Conservation (phyloP, 2,329 filamentous ascomycete species). For the Colletotrichum endophyticum region DNA sequence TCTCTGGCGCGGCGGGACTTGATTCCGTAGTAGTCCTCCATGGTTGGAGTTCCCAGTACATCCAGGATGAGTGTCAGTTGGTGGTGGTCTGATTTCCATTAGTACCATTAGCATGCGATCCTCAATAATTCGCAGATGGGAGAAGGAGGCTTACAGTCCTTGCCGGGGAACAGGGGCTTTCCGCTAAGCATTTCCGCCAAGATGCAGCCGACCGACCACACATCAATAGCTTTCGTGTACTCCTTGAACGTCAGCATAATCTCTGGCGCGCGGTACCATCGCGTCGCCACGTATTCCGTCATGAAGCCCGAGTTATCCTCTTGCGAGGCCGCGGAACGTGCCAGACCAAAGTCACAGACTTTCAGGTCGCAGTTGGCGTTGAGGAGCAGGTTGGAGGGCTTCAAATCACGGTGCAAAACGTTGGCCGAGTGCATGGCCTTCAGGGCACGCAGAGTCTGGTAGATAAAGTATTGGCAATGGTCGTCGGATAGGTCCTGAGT, state of each 20-base stretch:
- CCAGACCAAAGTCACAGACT: conserved; percentile 97
- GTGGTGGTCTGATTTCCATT: conserved; percentile 78
- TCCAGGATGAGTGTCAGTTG: conserved; percentile 97
- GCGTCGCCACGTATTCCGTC: conserved; percentile 99
- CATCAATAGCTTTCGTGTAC: conserved; percentile 99
- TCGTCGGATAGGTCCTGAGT: conserved; percentile 98
- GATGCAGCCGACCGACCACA: conserved; percentile 99
- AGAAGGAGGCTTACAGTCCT: conserved; percentile 76
- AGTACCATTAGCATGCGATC: not conserved
- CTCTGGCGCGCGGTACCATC: conserved; percentile 98
- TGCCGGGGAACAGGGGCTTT: conserved; percentile 97
- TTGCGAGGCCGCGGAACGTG: conserved; percentile 92
- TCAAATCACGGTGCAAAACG: conserved; percentile 94
- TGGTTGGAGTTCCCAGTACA: conserved; percentile 95
- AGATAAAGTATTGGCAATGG: conserved; percentile 99
- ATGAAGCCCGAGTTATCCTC: conserved; percentile 99
- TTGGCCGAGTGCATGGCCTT: conserved; percentile 99
- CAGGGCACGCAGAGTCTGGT: conserved; percentile 94
- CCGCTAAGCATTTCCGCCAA: conserved; percentile 98
- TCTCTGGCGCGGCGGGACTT: conserved; percentile 96
- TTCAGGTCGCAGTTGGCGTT: conserved; percentile 99
- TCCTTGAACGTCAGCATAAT: conserved; percentile 99
- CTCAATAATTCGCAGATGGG: not conserved
- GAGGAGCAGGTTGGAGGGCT: conserved; percentile 94
- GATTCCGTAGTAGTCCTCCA: conserved; percentile 99